A percentile compares a stretch with the other conserved stretches of the same genome.
phyloP scores from a whole-genome alignment of 2,329 filamentous ascomycete genomes.

The Alternaria triticina region DNA sequence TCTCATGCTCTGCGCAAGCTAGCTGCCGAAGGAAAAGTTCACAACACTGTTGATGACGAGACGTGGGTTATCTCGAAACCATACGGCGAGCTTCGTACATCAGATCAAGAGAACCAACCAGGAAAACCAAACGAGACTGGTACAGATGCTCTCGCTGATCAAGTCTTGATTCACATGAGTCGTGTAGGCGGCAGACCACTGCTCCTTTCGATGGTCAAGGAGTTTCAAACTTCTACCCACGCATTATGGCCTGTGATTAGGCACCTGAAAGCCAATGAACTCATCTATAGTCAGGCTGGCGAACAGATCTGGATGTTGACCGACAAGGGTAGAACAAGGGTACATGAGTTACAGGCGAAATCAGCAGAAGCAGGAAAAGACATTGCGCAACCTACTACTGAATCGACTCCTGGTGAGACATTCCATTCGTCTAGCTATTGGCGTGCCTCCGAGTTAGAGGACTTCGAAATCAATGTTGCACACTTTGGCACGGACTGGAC shows the following conservation, averaged over 20 bases:
- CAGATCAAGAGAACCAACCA: background rate
- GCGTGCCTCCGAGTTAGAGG: slow-evolving; percentile 73
- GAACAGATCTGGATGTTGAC: background rate
- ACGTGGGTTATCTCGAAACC: slow-evolving; percentile 25
- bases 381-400: no score
- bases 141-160: background rate
- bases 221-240: background rate
- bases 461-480: slow-evolving; percentile 74
- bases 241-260: background rate
- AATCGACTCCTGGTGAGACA: no score
- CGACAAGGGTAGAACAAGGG: background rate
- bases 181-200: background rate
- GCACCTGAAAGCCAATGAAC: accelerated
- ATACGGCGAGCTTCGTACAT: background rate
- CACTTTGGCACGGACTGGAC: slow-evolving; percentile 82
- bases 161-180: background rate
- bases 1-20: slow-evolving; percentile 2
- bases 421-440: slow-evolving; percentile 62
- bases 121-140: background rate
- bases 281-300: background rate
- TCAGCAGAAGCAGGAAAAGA: background rate
- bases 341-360: background rate
- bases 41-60: slow-evolving; percentile 19
- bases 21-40: slow-evolving; percentile 7
- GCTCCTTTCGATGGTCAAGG: background rate